Evolutionary conservation across 2,329 filamentous ascomycete species (phyloP).

Genomic region (Eutypa lata): DNA sequence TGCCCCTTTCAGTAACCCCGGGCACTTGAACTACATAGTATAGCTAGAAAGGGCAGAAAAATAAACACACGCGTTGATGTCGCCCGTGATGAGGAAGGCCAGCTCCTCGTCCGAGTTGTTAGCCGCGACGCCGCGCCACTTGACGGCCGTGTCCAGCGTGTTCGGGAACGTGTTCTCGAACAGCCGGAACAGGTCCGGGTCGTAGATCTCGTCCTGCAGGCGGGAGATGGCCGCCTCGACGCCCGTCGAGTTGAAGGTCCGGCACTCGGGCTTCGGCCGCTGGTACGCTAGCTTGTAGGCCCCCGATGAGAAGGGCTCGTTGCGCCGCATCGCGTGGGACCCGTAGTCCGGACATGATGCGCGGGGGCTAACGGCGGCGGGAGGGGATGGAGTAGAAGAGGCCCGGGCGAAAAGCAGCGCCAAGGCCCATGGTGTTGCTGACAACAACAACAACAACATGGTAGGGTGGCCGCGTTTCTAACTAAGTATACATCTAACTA

Average conservation of each 20-base stretch:
- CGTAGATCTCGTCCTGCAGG: conserved; percentile 37
- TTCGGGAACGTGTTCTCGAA: conserved; percentile 85
- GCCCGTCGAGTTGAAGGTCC: conserved; percentile 66
- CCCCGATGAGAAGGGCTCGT: conserved; percentile 29
- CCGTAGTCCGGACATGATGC: conserved; percentile 27
- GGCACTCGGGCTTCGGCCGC: conserved; percentile 63
- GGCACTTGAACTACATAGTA: too few species aligned
- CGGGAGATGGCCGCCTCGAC: conserved; percentile 65
- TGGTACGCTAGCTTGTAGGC: conserved; percentile 30
- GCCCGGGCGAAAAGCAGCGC: neutral
- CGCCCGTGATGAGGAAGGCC: conserved; percentile 78
- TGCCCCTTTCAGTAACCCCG: too few species aligned
- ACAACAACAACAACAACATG: neutral
- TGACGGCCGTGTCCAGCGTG: conserved; percentile 77
- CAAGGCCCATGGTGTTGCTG: neutral
- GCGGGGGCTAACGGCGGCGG: conserved; percentile 4
- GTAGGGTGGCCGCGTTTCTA: too few species aligned
- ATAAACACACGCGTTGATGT: conserved; percentile 86
- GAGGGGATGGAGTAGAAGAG: conserved; percentile 1
- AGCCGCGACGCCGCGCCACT: conserved; percentile 66
- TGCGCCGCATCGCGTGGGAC: conserved; percentile 23
- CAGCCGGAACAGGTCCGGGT: conserved; percentile 68
- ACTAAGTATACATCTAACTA: too few species aligned
- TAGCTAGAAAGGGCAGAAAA: too few species aligned
- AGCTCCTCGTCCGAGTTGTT: conserved; percentile 46